Base-by-base conservation (phyloP, 352 stramenopile genomes). In the Phytophthora sp. region DNA sequence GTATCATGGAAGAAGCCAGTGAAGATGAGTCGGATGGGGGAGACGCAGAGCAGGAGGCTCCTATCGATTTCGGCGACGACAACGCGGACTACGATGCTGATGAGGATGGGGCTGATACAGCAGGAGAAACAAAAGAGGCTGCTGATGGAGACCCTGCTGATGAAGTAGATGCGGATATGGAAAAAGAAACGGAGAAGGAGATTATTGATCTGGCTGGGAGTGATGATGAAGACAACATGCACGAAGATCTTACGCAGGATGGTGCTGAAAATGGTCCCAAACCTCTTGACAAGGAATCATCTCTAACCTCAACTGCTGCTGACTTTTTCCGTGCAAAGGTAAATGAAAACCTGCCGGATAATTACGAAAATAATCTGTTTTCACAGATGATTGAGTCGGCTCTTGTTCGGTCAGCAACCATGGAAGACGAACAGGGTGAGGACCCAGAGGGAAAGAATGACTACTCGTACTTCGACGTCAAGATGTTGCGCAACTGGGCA, bases 391-490 rank as follows among this genome's bases (percentile, higher is more conserved):
- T 94, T 39, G 85, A 94, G 62, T 91, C 72, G 28, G 85, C 85
- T 13, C 63, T 94, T 2, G 70, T 92, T 51, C 72, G 82, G 2
- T 92, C 85, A 1, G 75, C 70, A 9, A 71, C 67, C 5, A 39
- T 76, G 18, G 68, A 76, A 20, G 61, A 82, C 4, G 82, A 91
- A 20, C 37, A 73, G 41, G 70, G 53, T n/a, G 78, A 85, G 2
- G 67, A 79, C 52, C 43, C 63, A 3, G 74, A 82, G 10, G 69
- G 67, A 3, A 72, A 68, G 54, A 77, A 77, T 43, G 86, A 94
- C 26, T 94, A 94, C 49, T 92, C 84, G 43, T 94, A 91, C 54
- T 94, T 93, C 35, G 86, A 94, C 37, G 73, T 84, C 1, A 93
- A 94, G 55, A 73, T 91, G 75, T 70, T 94, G 23, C 85, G 87